Base-by-base conservation (phyloP, 768 basidiomycete species). In the Boletus rubropictus region DNA sequence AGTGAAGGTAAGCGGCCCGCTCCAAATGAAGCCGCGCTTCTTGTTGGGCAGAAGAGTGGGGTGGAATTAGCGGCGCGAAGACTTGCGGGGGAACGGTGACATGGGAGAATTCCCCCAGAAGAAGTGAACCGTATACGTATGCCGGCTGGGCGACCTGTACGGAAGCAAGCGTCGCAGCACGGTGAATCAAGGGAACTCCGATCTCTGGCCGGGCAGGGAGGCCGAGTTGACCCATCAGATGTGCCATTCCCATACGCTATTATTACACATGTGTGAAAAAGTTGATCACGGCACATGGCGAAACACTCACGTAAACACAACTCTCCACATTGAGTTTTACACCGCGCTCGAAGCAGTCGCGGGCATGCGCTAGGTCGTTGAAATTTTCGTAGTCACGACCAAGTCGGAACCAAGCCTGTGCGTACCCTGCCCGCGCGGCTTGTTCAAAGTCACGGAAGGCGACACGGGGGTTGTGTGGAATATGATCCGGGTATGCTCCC, bases 381-480 rank as follows among this genome's bases (percentile, higher is more conserved):
- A 88, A 91, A 37, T 80, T 82, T 69, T 97, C 94, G 60, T 97
- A 96, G 51, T 95, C 94, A 15, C 91, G 71, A 0, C 90, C 95
- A 1, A 97, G 76, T 21, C 84, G 77, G 69, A 93, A 96, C 94
- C 95, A 97, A 0, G 89, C 89, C n/a, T 77, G 69, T 3, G 74
- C 69, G 53, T 81, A 86, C 0, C 94, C 93, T 0, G 75, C 79
- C 21, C 87, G 73, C 0, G 92, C 94, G 3, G 89, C 82, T 1
- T 73, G 69, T 62, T 97, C 94, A 58, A 88, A 96, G 60, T 93
- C 91, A 20, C 89, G 75, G 69, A 98, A 98, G 2, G 95, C 92
- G 7, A 74, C 59, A 5, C 89, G 76, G 2, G 86, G 84, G 58
- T 88, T 88, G 48, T 78, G 79, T 0, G 71, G 72, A 18, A 87